These are phyloP conservation scores for Termitomyces sp. DNA, from an alignment of 768 basidiomycete genomes.

Conservation along the genomic window DNA sequence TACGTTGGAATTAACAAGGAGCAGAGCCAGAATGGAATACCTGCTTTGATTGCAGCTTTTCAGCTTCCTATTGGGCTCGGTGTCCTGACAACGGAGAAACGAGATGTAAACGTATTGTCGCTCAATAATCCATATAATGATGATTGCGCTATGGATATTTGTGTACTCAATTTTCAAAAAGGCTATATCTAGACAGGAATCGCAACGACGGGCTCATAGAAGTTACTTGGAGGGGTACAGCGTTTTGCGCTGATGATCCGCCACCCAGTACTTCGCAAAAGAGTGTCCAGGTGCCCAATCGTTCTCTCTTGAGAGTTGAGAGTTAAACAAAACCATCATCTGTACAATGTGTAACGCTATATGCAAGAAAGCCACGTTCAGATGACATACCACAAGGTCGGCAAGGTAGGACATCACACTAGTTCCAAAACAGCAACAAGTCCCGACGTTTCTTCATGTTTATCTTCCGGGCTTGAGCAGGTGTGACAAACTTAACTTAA, in stretches of 20 bases:
- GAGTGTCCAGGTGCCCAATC: slow-evolving; percentile 1
- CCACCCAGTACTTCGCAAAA: slow-evolving; percentile 8
- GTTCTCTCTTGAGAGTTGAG: slow-evolving; percentile 7
- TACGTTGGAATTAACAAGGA: not conserved
- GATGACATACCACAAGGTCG: slow-evolving; percentile 1
- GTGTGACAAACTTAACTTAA: not conserved
- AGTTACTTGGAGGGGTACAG: slow-evolving; percentile 3
- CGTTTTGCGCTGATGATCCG: not conserved
- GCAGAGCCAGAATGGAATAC: not conserved
- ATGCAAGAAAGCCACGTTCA: not conserved
- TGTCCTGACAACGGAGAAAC: too few relatives aligned
- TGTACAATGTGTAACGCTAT: not conserved
- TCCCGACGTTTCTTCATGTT: slow-evolving; percentile 24
- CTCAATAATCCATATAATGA: too few relatives aligned
- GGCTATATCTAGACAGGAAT: not conserved
- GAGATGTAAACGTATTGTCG: not conserved
- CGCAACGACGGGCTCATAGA: slow-evolving; percentile 7
- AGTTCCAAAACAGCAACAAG: slow-evolving; percentile 20
- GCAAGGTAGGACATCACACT: not conserved
- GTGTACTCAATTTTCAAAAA: not conserved
- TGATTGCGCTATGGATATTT: too few relatives aligned
- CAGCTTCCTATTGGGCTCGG: too few relatives aligned
- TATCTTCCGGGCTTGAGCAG: slow-evolving; percentile 17
- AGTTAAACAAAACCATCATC: slow-evolving; percentile 11
- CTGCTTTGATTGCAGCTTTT: not conserved